These are phyloP conservation scores for Pseudogymnoascus sp. DNA, from an alignment of 2,329 filamentous ascomycete species.

Conservation along the genomic window DNA sequence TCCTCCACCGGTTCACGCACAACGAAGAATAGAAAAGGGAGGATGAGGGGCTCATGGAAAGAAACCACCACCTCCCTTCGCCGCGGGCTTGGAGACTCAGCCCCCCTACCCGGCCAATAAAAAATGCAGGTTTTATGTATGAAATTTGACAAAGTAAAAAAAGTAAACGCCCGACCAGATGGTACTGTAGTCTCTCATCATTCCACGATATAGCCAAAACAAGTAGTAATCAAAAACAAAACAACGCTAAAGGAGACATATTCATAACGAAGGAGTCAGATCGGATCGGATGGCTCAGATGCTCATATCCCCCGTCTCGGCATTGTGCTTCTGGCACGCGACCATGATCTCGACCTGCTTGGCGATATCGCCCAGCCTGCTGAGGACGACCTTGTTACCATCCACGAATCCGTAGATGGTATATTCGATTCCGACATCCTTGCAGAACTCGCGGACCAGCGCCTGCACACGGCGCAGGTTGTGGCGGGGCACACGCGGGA, in stretches of 20 bases:
- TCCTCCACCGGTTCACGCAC: not conserved
- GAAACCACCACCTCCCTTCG: not conserved
- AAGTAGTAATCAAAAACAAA: not conserved
- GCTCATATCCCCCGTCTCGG: conserved; percentile 26
- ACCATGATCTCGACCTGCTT: conserved; percentile 52
- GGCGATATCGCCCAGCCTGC: conserved; percentile 47
- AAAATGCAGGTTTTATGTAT: not conserved
- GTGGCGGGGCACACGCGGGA: conserved; percentile 59
- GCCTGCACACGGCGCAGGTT: conserved; percentile 54
- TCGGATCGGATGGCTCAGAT: not conserved
- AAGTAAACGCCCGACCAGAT: not conserved
- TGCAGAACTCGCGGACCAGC: conserved; percentile 53
- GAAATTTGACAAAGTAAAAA: not conserved
- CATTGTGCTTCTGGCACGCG: conserved; percentile 46
- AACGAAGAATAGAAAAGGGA: not conserved
- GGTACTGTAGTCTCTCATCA: conserved; percentile 3
- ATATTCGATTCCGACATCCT: conserved; percentile 56
- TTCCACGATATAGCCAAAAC: not conserved
- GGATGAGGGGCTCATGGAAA: no score
- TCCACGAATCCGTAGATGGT: conserved; percentile 52
- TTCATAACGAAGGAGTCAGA: not conserved
- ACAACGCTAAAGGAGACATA: conserved; percentile 1
- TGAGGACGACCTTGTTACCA: conserved; percentile 50
- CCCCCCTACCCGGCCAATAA: conserved; percentile 3
- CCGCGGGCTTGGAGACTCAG: not conserved